Evolutionary conservation across 345 rosid species (phyloP).

Genomic region (Acer saccharum): DNA sequence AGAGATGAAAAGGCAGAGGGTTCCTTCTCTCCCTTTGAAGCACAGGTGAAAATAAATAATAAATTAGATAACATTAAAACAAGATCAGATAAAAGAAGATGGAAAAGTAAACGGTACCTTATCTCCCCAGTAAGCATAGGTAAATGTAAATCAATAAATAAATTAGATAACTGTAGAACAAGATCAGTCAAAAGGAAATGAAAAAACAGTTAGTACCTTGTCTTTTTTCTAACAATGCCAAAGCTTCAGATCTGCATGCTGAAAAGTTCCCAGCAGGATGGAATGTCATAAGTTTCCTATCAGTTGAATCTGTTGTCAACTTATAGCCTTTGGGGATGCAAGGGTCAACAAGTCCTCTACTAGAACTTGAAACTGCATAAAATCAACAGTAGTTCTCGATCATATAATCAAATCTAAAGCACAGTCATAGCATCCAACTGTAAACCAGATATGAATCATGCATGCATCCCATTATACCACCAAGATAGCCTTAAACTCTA

Average conservation of each 20-base stretch:
- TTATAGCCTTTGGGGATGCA: constrained; percentile 46
- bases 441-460: neutral
- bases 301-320: constrained; percentile 20
- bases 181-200: constrained; percentile 1
- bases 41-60: too few species aligned
- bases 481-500: neutral
- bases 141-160: neutral
- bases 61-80: too few species aligned
- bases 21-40: too few species aligned
- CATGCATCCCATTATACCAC: neutral
- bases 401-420: constrained; percentile 10
- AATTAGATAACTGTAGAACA: neutral
- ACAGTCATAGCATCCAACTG: neutral
- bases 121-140: too few species aligned
- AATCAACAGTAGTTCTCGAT: constrained; percentile 10
- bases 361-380: constrained; percentile 29
- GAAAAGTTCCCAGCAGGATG: constrained; percentile 46
- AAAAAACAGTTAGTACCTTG: constrained; percentile 29
- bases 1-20: too few species aligned
- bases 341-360: constrained; percentile 21
- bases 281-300: constrained; percentile 21
- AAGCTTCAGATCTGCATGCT: constrained; percentile 43
- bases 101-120: too few species aligned
- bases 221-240: constrained; percentile 34
- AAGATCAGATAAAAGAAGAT: too few species aligned